Base-by-base conservation (phyloP, 2,329 filamentous ascomycete species). In the Phoma herbarum region DNA sequence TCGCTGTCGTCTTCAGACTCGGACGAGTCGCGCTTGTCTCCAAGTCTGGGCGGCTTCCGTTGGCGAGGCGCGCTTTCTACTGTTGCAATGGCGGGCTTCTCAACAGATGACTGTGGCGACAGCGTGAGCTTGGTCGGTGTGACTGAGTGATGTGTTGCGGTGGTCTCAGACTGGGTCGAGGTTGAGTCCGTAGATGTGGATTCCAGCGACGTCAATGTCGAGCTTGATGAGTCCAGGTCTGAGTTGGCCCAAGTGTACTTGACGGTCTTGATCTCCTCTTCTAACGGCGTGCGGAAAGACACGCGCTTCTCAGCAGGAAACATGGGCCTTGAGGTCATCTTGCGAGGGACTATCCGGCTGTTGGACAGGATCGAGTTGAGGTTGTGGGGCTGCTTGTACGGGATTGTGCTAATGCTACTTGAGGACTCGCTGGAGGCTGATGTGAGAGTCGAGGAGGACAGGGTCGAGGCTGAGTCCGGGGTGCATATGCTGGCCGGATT, bases 281-380 rank as follows among this genome's bases (percentile, higher is more conserved):
- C 84, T 25, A 88, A 71, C 18, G 83, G 82, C 12, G 77, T 77
- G 20, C 82, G 79, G 69, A 87, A 88, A 25, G 80, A 81, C 12
- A 88, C 86, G 61, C 79, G 80, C 76, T 88, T 88, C 66, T 82
- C 77, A 2, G 83, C 78, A 4, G 85, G 84, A 67, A 87, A 87
- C 72, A 78, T 74, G 59, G 77, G 77, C 55, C 76, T 67, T 44
- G 78, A 74, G 1, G 81, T 78, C 65, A 79, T 80, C 60, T 73
- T 77, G 69, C 66, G 77, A 26, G 74, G 71, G 65, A 66, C 62
- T 39, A 75, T 64, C 11, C 71, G 72, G 64, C 79, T 78, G 75
- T 83, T 83, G 61, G 65, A 62, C 49, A 83, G 73, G 59, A 83
- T 82, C 7, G 81, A 83, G 41, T 64, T 69, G 54, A 79, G 67